These are phyloP conservation scores for Fomitopsis palustris DNA, from an alignment of 1,284 basidiomycete species.

Conservation along the genomic window DNA sequence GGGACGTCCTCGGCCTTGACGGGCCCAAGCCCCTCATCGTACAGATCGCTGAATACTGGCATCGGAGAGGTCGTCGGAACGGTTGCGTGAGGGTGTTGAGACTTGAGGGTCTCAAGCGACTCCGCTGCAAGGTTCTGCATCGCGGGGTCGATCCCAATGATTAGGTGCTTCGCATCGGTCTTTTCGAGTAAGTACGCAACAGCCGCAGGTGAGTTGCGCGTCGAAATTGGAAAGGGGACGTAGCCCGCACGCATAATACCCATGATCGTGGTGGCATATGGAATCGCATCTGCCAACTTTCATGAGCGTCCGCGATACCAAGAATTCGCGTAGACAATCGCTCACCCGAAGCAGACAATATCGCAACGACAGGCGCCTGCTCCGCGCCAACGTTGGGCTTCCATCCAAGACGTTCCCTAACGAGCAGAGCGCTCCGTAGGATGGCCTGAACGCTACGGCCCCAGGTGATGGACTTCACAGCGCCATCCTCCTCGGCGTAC, in stretches of 20 bases:
- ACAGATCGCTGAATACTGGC: constrained; percentile 1
- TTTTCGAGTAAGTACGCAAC: constrained; percentile 31
- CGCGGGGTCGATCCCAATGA: constrained; percentile 23
- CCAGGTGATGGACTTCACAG: constrained; percentile 22
- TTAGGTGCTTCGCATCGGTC: constrained; percentile 22
- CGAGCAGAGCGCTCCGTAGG: background rate
- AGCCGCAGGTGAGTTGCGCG: constrained; percentile 34
- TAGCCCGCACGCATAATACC: constrained; percentile 27
- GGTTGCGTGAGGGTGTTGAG: background rate
- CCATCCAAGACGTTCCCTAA: background rate
- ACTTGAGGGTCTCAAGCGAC: background rate
- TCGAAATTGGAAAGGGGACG: constrained; percentile 32
- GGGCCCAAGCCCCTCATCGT: background rate
- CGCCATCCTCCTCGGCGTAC: constrained; percentile 24
- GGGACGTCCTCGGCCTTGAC: constrained; percentile 4
- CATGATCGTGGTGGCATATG: constrained; percentile 22
- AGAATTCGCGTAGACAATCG: background rate
- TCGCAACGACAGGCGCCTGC: background rate
- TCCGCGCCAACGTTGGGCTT: background rate
- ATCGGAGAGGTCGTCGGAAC: background rate
- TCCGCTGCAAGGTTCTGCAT: constrained; percentile 19
- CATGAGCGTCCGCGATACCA: background rate
- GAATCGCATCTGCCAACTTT: constrained; percentile 25
- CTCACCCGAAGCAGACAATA: background rate
- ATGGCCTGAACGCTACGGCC: constrained; percentile 20